Percentiles rank a stretch among this genome's conserved stretches.
phyloP scores from a whole-genome alignment of 2,329 filamentous ascomycete genomes.

The Scedosporium aurantiacum region DNA sequence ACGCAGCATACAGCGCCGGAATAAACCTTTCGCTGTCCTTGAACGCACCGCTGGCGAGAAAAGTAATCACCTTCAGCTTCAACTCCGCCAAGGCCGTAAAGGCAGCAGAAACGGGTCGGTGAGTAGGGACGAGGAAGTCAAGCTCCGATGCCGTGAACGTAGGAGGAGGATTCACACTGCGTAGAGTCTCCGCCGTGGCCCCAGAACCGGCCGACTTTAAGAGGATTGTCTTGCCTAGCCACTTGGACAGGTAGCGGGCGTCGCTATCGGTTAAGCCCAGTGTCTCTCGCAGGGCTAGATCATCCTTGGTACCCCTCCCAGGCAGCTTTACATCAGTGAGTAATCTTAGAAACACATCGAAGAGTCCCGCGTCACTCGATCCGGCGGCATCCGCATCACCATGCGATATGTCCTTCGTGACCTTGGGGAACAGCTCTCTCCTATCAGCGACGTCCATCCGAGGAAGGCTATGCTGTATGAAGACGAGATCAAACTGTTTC shows the following conservation, averaged over 20 bases:
- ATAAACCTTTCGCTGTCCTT: conserved; percentile 72
- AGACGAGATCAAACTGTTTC: conserved; percentile 78
- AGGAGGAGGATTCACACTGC: conserved; percentile 1
- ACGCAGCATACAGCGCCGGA: conserved; percentile 71
- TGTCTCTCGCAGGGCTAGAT: conserved; percentile 52
- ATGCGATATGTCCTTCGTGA: conserved; percentile 55
- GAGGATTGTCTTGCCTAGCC: conserved; percentile 69
- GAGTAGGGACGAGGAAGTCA: conserved; percentile 58
- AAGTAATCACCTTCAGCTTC: conserved; percentile 50
- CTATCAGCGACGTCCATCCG: conserved; percentile 47
- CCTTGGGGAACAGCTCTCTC: conserved; percentile 58
- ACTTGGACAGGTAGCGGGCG: conserved; percentile 59
- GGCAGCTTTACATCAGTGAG: conserved; percentile 64
- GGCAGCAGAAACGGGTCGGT: conserved; percentile 9
- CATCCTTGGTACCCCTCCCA: conserved; percentile 66
- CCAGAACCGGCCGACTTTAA: conserved; percentile 27
- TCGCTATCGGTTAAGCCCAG: conserved; percentile 61
- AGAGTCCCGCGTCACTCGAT: conserved; percentile 36
- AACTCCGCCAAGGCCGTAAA: conserved; percentile 24
- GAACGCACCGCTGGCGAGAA: conserved; percentile 80
- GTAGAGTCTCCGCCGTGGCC: background rate
- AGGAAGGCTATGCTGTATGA: conserved; percentile 69
- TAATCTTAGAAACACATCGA: conserved; percentile 72
- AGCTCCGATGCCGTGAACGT: conserved; percentile 57
- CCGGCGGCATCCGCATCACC: conserved; percentile 33